These are phyloP conservation scores for Luffa aegyptiaca DNA, from an alignment of 306 rosid species.

Conservation along the genomic window DNA sequence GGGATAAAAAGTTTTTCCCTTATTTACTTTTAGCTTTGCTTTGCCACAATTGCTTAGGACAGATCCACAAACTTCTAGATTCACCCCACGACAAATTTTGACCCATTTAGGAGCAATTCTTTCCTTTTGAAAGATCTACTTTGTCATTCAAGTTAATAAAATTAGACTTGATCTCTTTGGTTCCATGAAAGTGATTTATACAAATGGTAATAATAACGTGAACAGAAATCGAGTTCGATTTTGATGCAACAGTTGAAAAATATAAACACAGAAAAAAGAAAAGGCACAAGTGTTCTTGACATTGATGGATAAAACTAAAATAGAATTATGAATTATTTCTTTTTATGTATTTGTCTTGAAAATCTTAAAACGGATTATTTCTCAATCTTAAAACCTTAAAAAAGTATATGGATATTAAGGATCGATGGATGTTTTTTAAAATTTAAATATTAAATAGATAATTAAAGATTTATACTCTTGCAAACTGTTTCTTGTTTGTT, in stretches of 20 bases:
- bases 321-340: too few relatives aligned
- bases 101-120: background rate
- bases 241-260: background rate
- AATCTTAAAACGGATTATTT: too few relatives aligned
- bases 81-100: background rate
- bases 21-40: background rate
- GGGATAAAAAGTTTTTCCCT: background rate
- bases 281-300: background rate
- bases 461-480: background rate
- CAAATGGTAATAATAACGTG: background rate
- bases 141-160: background rate
- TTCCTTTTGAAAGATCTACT: background rate
- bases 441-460: too few relatives aligned
- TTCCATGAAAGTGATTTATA: background rate
- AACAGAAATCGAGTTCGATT: background rate
- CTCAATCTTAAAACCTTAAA: too few relatives aligned
- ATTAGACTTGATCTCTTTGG: background rate
- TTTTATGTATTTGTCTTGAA: too few relatives aligned
- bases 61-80: background rate
- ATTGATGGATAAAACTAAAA: too few relatives aligned
- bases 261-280: background rate
- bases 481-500: background rate
- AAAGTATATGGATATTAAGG: too few relatives aligned
- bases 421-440: too few relatives aligned
- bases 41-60: background rate